Base-by-base conservation (phyloP, 495 filamentous ascomycete genomes). In the Hypoxylon crocopeplum region DNA sequence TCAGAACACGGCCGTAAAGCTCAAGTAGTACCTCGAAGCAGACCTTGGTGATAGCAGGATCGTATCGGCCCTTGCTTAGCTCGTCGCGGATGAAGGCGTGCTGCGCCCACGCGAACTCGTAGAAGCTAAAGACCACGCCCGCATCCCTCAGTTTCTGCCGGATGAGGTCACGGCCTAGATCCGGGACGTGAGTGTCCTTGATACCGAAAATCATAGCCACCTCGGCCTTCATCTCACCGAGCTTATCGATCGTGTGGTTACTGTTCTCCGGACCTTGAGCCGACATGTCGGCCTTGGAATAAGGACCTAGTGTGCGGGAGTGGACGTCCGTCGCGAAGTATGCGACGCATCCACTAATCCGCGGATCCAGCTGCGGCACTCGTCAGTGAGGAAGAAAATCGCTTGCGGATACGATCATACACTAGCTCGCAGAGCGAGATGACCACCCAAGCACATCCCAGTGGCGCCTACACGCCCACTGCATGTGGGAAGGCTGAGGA, bases 11-110 rank as follows among this genome's bases (percentile, higher is more conserved):
- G 5, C 82, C 85, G 75, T 97, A 97, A 47, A 96, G 66, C 76
- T 98, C 93, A 16, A 92, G 73, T 57, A 98, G 70, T 71, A 97
- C 90, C 81, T 93, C 88, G 68, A 96, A 97, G 74, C 93, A 96
- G n/a, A 90, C 82, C 69, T 90, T 91, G 8, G 84, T 85, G 48
- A 98, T 84, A 1, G 87, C 89, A 0, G 93, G 91, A 62, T 98
- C 93, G 63, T 96, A 98, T 10, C 93, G 82, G 4, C 92, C 92
- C 76, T 97, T 98, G 68, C 87, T 92, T 38, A 93, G 78, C 74
- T 98, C 93, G 67, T 97, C 93, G n/a, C 93, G 84, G 67, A 98
- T 96, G 65, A 98, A 98, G 0, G 92, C 91, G 77, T 95, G 93
- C 69, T 98, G 93, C 16, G 93, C 91, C 84, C 91, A 92, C 13